A percentile compares a stretch with the other conserved stretches of the same genome.
phyloP scores from a whole-genome alignment of 2,329 filamentous ascomycete genomes.

The Colletotrichum caudatum region DNA sequence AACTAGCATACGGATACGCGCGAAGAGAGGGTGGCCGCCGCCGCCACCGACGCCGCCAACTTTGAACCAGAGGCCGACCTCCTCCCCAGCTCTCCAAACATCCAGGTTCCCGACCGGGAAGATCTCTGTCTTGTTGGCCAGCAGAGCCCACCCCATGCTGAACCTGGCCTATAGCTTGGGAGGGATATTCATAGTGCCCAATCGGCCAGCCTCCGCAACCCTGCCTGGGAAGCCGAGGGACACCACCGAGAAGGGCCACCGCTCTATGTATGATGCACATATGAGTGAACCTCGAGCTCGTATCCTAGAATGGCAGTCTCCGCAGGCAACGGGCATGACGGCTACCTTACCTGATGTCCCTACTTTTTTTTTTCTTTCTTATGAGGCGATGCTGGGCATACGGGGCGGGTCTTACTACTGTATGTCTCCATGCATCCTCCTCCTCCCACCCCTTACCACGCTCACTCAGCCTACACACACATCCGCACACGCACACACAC shows the following conservation, averaged over 20 bases:
- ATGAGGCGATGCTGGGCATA: conserved; percentile 38
- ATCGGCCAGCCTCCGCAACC: conserved; percentile 41
- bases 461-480: not conserved
- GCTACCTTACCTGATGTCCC: conserved; percentile 26
- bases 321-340: conserved; percentile 39
- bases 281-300: conserved; percentile 40
- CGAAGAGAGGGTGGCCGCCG: not conserved
- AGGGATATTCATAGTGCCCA: conserved; percentile 40
- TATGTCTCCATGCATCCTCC: conserved; percentile 32
- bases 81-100: not conserved
- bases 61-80: not conserved
- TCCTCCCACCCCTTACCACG: conserved; percentile 30
- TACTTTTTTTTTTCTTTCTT: conserved; percentile 1
- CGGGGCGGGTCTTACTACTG: conserved; percentile 30
- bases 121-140: conserved; percentile 39
- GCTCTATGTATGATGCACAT: conserved; percentile 33
- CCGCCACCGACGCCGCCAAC: not conserved
- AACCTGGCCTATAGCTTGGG: conserved; percentile 19
- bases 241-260: conserved; percentile 32
- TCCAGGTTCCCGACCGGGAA: conserved; percentile 22
- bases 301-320: conserved; percentile 41
- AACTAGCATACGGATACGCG: not conserved
- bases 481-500: not conserved
- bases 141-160: conserved; percentile 28
- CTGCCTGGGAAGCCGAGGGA: conserved; percentile 27